Percentiles rank a stretch among this genome's conserved stretches.
Evolutionary conservation across 1,139 yeast genomes (phyloP).

Genomic region (Pichia sp.): DNA sequence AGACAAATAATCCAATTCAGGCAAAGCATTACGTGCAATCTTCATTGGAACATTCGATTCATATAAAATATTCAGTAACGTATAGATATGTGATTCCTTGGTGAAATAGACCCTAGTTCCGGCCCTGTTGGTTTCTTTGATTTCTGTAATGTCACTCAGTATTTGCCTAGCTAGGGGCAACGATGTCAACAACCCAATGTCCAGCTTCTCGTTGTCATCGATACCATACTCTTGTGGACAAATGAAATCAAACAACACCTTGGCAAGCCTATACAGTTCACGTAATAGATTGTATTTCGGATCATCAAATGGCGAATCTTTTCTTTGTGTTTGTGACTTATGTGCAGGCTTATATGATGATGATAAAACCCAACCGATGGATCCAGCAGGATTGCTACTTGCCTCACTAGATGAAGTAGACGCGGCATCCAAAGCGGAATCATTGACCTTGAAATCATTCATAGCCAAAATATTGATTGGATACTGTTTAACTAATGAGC

Average conservation of each 20-base stretch:
- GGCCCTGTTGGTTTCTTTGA: constrained; percentile 73
- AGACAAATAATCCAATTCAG: constrained; percentile 92
- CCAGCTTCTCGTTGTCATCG: constrained; percentile 90
- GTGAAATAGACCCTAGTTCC: constrained; percentile 90
- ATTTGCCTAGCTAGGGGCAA: constrained; percentile 91
- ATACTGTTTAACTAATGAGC: constrained; percentile 65
- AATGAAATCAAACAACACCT: constrained; percentile 91
- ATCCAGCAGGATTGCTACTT: constrained; percentile 46
- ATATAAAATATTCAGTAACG: constrained; percentile 82
- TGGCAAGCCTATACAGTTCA: constrained; percentile 83
- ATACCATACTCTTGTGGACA: constrained; percentile 99
- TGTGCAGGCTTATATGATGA: constrained; percentile 35
- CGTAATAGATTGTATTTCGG: constrained; percentile 75
- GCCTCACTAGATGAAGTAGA: constrained; percentile 27
- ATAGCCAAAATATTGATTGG: constrained; percentile 77
- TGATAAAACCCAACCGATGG: constrained; percentile 70
- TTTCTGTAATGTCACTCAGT: constrained; percentile 69
- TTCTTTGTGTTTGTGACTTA: constrained; percentile 22
- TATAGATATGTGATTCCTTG: constrained; percentile 95
- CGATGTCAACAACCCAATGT: constrained; percentile 91
- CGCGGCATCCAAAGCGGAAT: constrained; percentile 35
- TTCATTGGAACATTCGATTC: constrained; percentile 95
- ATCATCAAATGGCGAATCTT: constrained; percentile 67
- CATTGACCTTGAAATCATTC: constrained; percentile 62
- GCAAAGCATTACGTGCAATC: constrained; percentile 89